Base-by-base conservation (phyloP, 2,329 filamentous ascomycete genomes). In the Alternaria panax region DNA sequence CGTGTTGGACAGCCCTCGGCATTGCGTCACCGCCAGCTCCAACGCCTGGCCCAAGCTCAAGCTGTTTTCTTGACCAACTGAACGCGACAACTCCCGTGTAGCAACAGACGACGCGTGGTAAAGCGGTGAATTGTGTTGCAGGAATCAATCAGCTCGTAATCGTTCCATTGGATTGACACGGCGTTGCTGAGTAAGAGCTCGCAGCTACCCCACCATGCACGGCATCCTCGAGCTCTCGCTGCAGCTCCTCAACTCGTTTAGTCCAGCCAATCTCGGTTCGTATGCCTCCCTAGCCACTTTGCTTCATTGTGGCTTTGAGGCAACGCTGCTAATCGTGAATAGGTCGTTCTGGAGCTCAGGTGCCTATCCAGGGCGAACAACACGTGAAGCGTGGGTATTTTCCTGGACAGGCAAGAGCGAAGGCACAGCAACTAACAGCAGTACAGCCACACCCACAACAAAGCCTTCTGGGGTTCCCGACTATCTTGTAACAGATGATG, bases 401-500 rank as follows among this genome's bases (percentile, higher is more conserved):
- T 51, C 28, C 60, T 30, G 43, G 34, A 18, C 30, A 11, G 42
- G 18, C 24, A 18, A 22, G 36, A 25, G 16, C 25, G 9, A 27
- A 58, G 22, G 5, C n/a, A 48, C 46, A 50, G 57, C 54, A 58
- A 45, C 58, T 62, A 54, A 66, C 22, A 20, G 4, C 7, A 8
- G 22, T 36, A 28, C 34, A 73, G 70, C 68, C 36, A 71, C 68
- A 41, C 56, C 64, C 42, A 68, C 67, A 16, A 59, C 48, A 18
- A 65, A 64, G 34, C 66, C 70, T 8, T 64, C 69, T 50, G 52
- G 65, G 20, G 32, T 70, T 20, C 74, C 74, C 8, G 74, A 76
- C 48, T 76, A 76, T 55, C 75, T 76, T 46, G 67, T 75, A 20
- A 76, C 73, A 7, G 71, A 72, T 6, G 65, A 72, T 46, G 69